These are phyloP conservation scores for Castanopsis chinensis DNA, from an alignment of 306 rosid genomes.

Conservation along the genomic window DNA sequence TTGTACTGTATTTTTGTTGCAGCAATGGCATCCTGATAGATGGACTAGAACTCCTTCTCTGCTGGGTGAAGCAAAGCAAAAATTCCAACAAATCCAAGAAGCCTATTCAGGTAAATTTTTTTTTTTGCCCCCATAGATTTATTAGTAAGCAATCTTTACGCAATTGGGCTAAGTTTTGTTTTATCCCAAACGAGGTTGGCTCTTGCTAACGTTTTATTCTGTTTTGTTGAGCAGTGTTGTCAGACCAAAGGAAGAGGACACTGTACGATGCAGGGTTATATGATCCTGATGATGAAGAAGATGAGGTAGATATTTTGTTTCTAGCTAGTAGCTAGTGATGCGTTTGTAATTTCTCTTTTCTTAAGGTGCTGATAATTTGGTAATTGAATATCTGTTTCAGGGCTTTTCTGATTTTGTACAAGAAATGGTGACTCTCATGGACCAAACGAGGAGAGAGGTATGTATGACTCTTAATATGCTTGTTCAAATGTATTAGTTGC, in stretches of 20 bases:
- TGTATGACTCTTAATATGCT: constrained; percentile 5
- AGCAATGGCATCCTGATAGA: constrained; percentile 91
- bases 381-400: constrained; percentile 30
- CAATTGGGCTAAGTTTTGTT: too few relatives aligned
- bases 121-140: background rate
- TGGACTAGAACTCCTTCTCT: constrained; percentile 62
- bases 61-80: constrained; percentile 54
- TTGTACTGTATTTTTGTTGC: constrained; percentile 10
- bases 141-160: background rate
- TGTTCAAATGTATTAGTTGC: background rate
- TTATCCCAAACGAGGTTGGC: background rate
- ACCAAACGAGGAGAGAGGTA: constrained; percentile 68
- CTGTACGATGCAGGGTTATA: constrained; percentile 70
- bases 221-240: constrained; percentile 48
- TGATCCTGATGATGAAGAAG: constrained; percentile 60
- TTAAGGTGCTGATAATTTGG: background rate
- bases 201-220: background rate
- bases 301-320: constrained; percentile 43
- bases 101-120: constrained; percentile 66
- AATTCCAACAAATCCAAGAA: constrained; percentile 78
- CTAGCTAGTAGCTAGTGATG: background rate
- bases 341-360: background rate
- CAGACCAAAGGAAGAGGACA: constrained; percentile 57
- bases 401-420: constrained; percentile 63
- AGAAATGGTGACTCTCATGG: constrained; percentile 77